Percentiles rank a stretch among this genome's conserved stretches.
These are phyloP conservation scores for Xylariales sp. DNA, from an alignment of 2,329 filamentous ascomycete species.

Conservation along the genomic window DNA sequence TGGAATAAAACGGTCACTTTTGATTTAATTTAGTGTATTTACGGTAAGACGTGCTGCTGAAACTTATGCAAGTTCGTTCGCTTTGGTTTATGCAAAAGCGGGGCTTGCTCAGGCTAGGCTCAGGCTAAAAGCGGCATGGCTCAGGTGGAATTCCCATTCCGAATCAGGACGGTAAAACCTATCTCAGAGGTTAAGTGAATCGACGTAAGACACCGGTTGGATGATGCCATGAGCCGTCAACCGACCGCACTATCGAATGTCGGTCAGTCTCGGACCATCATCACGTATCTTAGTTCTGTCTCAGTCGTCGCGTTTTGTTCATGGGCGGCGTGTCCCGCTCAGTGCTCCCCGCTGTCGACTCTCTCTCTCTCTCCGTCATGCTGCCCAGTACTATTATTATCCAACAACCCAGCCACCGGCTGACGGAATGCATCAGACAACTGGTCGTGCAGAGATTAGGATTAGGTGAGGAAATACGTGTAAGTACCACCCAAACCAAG, in stretches of 20 bases:
- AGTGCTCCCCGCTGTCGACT: background rate
- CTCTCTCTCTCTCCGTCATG: background rate
- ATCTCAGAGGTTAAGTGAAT: background rate
- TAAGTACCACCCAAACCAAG: background rate
- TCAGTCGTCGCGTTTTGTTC: background rate
- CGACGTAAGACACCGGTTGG: constrained; percentile 26
- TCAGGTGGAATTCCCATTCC: too few species aligned
- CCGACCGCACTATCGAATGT: constrained; percentile 20
- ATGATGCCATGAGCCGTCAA: constrained; percentile 36
- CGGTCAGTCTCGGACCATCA: constrained; percentile 18
- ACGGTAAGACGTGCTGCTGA: constrained; percentile 3
- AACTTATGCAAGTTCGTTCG: constrained; percentile 4
- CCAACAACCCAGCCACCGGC: background rate
- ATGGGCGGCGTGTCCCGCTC: constrained; percentile 7
- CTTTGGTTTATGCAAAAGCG: background rate
- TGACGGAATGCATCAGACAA: background rate
- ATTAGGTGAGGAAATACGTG: constrained; percentile 12
- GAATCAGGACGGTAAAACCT: too few species aligned
- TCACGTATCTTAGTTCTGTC: background rate
- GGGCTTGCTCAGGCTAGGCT: too few species aligned
- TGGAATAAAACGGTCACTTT: constrained; percentile 12
- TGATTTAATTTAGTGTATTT: constrained; percentile 3
- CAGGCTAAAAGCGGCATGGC: too few species aligned
- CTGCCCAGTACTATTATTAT: background rate
- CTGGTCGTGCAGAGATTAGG: background rate